Evolutionary conservation across 306 rosid genomes (phyloP), one percentile per base, ranked within the genome.

Genomic region (Begonia peltatifolia): DNA sequence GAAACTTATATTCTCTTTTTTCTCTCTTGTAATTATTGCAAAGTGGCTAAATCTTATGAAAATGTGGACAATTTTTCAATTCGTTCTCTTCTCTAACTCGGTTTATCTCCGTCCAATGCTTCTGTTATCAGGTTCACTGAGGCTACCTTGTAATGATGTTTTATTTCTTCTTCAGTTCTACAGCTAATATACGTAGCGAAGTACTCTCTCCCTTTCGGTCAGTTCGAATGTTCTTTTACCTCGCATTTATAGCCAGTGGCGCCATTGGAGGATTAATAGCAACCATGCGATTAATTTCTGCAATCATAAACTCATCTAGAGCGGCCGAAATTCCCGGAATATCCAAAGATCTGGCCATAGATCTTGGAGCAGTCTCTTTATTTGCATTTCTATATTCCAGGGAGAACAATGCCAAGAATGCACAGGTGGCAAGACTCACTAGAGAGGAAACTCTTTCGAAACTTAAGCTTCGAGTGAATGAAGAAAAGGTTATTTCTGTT

Each of bases 121-220:
- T 68, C 36, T 65, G 54, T 49, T 69, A 62, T 74, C 73, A 74
- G 65, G 68, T 74, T 76, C 71, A 67, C 74, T 70, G 72, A 64
- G 71, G 72, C 72, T 18, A 68, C 66, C 58, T 51, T 73, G 74
- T 70, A 70, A 69, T 75, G 68, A 15, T 69, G 56, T 76, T 61
- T 69, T 69, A 54, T 70, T 80, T 79, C 46, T 50, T 65, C 35
- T 44, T 55, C 58, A 77, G 97, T 65, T 86, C 97, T 70, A 60
- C 87, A 5, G 81, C 94, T 72, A 83, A 30, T 80, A 83, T 90
- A 63, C 74, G 97, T 57, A 80, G 84, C 70, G 86, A 81, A 64
- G 94, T 88, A 51, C 88, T 88, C 30, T 73, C 94, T 46, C 93
- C 88, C 22, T 82, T 84, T 70, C 93, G 89, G 42, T 62, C 93